A percentile compares a stretch with the other conserved stretches of the same genome.
Evolutionary conservation across 331 rosid genomes (phyloP).

Genomic region (Rhamnella rubrinervis): DNA sequence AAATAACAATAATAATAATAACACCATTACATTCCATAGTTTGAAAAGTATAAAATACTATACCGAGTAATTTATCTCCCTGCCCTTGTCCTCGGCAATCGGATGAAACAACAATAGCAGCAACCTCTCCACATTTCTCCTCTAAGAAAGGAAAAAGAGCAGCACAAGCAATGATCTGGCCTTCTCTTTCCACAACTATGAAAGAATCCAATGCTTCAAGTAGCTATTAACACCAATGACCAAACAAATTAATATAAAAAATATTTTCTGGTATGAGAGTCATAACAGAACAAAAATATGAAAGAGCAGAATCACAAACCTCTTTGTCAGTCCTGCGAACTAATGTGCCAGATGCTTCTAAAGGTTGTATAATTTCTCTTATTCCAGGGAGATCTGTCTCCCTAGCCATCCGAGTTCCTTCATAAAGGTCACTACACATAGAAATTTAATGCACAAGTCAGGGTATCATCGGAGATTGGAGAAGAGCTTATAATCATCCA

Average conservation of each 20-base stretch:
- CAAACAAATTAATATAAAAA: slow-evolving; percentile 5
- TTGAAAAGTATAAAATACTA: slow-evolving; percentile 18
- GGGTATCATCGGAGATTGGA: neutral
- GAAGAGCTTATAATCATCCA: neutral
- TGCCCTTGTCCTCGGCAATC: slow-evolving; percentile 96
- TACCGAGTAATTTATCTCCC: slow-evolving; percentile 98
- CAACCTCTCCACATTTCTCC: slow-evolving; percentile 92
- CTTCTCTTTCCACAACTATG: slow-evolving; percentile 86
- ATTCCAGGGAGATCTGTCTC: slow-evolving; percentile 66
- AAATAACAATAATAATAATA: neutral
- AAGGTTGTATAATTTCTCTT: slow-evolving; percentile 67
- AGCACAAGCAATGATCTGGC: slow-evolving; percentile 93
- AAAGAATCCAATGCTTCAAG: slow-evolving; percentile 56
- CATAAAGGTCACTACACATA: slow-evolving; percentile 73
- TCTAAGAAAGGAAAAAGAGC: slow-evolving; percentile 74
- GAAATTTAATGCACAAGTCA: slow-evolving; percentile 26
- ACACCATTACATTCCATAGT: neutral
- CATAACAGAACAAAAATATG: neutral
- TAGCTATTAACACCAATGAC: slow-evolving; percentile 43
- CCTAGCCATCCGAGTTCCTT: slow-evolving; percentile 90
- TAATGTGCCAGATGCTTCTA: slow-evolving; percentile 75
- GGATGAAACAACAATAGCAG: slow-evolving; percentile 89
- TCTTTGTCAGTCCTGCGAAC: slow-evolving; percentile 78
- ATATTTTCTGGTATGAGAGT: neutral
- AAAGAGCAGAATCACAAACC: slow-evolving; percentile 39